Conservation (phyloP, 2,329 filamentous ascomycete genomes). For the Alternaria ventricosa region DNA sequence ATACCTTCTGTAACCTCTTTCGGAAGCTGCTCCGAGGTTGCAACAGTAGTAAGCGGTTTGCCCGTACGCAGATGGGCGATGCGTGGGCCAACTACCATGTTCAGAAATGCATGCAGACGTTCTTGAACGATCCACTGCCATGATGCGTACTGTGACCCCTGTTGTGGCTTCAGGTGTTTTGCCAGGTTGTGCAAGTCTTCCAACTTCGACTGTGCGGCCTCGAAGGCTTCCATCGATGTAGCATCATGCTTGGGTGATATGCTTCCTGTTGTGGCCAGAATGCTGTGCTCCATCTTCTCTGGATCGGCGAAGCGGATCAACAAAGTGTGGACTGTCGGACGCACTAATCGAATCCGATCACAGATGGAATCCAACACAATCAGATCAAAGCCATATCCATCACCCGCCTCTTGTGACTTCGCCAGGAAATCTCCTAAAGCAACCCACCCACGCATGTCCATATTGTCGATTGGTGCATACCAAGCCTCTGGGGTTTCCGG, state of each 20-base stretch:
- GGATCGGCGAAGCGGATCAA: conserved; percentile 21
- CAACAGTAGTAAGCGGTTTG: conserved; percentile 7
- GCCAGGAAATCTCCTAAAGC: conserved; percentile 20
- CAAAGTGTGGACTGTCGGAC: conserved; percentile 12
- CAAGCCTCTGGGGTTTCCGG: conserved; percentile 22
- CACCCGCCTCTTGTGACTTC: neutral
- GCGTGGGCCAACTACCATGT: conserved; percentile 14
- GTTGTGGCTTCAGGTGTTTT: conserved; percentile 10
- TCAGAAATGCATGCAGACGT: conserved; percentile 6
- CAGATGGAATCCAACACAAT: conserved; percentile 26
- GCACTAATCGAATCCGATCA: conserved; percentile 16
- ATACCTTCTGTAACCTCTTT: conserved; percentile 6
- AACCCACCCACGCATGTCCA: conserved; percentile 34
- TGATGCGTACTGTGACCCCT: conserved; percentile 6
- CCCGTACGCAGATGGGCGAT: conserved; percentile 3
- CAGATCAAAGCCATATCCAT: conserved; percentile 17
- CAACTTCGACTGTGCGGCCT: conserved; percentile 14
- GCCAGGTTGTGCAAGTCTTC: conserved; percentile 10
- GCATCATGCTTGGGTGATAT: neutral
- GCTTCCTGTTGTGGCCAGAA: conserved; percentile 1
- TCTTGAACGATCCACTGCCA: conserved; percentile 12
- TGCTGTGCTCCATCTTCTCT: conserved; percentile 22
- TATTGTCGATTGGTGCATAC: conserved; percentile 17
- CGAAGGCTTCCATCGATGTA: conserved; percentile 9
- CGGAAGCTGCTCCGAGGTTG: conserved; percentile 8